Conservation (phyloP, 148 eudicot species). For the Spergularia marina region DNA sequence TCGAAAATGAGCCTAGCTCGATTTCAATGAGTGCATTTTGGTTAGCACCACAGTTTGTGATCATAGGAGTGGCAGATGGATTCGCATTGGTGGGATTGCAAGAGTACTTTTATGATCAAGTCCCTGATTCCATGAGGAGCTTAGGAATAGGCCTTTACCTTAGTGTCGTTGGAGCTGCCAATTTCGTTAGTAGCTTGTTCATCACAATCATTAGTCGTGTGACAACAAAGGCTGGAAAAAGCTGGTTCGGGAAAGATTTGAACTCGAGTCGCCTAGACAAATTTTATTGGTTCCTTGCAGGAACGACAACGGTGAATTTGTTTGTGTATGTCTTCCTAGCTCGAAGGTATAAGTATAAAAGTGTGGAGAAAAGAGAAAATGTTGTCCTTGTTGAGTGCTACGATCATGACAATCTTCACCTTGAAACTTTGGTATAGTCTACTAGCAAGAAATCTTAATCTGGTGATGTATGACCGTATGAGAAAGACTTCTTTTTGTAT, state of each 20-base stretch:
- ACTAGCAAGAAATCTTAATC: too few species aligned
- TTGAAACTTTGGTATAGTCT: slow-evolving; percentile 32
- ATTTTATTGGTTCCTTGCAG: slow-evolving; percentile 41
- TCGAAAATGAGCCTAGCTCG: slow-evolving; percentile 37
- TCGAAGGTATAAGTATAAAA: slow-evolving; percentile 53
- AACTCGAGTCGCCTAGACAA: slow-evolving; percentile 39
- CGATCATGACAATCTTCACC: slow-evolving; percentile 22
- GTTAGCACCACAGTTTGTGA: slow-evolving; percentile 60
- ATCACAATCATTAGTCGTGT: slow-evolving; percentile 46
- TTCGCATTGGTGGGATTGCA: slow-evolving; percentile 65
- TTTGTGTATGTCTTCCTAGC: slow-evolving; percentile 43
- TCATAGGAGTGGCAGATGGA: slow-evolving; percentile 61
- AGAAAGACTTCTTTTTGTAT: too few species aligned
- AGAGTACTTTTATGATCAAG: slow-evolving; percentile 77
- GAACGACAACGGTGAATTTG: slow-evolving; percentile 21
- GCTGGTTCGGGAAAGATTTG: slow-evolving; percentile 62
- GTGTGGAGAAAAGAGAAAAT: slow-evolving; percentile 36
- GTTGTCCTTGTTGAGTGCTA: slow-evolving; percentile 40
- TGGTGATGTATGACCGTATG: too few species aligned
- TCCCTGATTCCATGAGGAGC: slow-evolving; percentile 76
- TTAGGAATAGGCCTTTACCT: slow-evolving; percentile 67
- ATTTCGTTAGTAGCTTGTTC: slow-evolving; percentile 56
- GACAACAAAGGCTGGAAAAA: slow-evolving; percentile 43
- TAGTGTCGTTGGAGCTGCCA: slow-evolving; percentile 58
- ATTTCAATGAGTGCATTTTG: slow-evolving; percentile 56